These are phyloP conservation scores for Zea mays DNA, from an alignment of 176 grass and related monocot genomes.

Conservation along the genomic window DNA sequence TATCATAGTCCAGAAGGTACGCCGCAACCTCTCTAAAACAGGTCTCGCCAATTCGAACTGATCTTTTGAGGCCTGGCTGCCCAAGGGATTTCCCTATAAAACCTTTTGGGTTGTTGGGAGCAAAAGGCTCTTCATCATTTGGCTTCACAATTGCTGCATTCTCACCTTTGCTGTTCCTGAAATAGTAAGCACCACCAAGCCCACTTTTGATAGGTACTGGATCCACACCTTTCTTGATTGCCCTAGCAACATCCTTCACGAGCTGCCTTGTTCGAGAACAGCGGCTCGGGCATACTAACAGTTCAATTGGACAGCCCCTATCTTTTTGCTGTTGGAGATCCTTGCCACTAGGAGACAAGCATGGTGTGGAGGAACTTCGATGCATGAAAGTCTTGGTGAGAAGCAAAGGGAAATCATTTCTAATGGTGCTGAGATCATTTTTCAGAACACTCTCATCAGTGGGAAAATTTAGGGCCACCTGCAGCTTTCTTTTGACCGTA, in stretches of 20 bases:
- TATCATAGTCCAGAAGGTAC: constrained; percentile 64
- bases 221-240: constrained; percentile 60
- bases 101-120: constrained; percentile 84
- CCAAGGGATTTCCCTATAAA: constrained; percentile 74
- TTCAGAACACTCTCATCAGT: constrained; percentile 66
- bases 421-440: constrained; percentile 70
- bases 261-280: constrained; percentile 50
- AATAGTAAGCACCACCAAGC: constrained; percentile 80
- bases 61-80: constrained; percentile 74
- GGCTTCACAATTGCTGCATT: constrained; percentile 80
- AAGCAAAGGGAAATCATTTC: constrained; percentile 65
- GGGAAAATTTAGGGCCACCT: constrained; percentile 65
- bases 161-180: constrained; percentile 63
- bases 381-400: constrained; percentile 69
- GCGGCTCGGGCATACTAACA: constrained; percentile 54
- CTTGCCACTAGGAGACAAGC: constrained; percentile 58
- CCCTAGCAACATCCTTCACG: constrained; percentile 71
- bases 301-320: constrained; percentile 52
- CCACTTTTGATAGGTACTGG: constrained; percentile 57
- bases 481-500: constrained; percentile 71
- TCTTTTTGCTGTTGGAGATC: constrained; percentile 61
- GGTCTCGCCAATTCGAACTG: constrained; percentile 75
- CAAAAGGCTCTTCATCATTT: constrained; percentile 81
- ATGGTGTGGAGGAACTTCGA: constrained; percentile 74
- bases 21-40: constrained; percentile 74